phyloP scores from a whole-genome alignment of 225 moss, liverwort and hornwort genomes.

The Climacium dendroides region DNA sequence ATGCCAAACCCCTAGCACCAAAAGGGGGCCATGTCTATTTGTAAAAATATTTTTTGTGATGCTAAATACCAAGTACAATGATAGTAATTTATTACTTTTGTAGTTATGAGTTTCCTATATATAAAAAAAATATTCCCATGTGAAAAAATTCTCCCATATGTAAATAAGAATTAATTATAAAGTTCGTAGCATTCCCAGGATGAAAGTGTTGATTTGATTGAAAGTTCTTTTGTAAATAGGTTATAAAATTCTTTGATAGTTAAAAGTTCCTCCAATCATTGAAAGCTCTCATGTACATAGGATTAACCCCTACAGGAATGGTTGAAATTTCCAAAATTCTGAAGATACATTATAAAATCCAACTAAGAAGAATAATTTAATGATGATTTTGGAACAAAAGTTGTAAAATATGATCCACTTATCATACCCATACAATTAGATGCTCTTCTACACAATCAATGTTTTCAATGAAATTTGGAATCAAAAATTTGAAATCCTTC shows the following conservation, averaged over 20 bases:
- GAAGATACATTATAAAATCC: no score
- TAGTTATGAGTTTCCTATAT: neutral
- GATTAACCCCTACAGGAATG: no score
- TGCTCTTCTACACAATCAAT: neutral
- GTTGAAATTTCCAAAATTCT: neutral
- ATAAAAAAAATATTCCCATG: neutral
- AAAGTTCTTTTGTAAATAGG: neutral
- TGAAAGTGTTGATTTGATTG: neutral
- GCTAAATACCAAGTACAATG: accelerated
- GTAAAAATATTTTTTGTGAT: accelerated
- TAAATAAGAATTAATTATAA: neutral
- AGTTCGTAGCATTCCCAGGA: accelerated
- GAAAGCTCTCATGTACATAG: accelerated
- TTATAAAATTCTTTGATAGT: neutral
- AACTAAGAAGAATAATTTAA: neutral
- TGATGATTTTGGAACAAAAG: accelerated
- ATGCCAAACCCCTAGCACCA: accelerated
- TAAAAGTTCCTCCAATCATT: neutral
- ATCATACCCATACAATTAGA: neutral
- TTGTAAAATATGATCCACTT: neutral
- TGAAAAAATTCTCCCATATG: accelerated
- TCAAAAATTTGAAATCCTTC: neutral
- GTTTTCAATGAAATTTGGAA: no score
- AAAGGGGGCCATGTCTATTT: no score
- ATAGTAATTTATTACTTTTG: neutral